Conservation (phyloP, 1,139 yeast species). For the Entelexis sorbosivorans region DNA sequence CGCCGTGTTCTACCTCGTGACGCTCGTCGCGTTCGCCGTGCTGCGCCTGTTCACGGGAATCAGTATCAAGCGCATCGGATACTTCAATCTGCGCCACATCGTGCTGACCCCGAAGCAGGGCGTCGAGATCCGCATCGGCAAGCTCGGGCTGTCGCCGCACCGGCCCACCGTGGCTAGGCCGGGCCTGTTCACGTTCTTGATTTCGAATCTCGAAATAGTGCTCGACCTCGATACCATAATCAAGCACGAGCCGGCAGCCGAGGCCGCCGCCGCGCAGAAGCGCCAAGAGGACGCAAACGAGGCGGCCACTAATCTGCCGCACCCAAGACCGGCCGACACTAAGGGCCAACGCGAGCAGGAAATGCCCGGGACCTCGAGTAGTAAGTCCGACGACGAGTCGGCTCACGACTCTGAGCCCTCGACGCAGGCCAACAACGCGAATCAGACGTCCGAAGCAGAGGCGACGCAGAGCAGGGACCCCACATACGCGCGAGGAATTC, state of each 20-base stretch:
- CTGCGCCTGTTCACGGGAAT: constrained; percentile 35
- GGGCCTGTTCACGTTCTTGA: constrained; percentile 30
- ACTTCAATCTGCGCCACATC: constrained; percentile 33
- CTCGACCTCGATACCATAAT: constrained; percentile 26
- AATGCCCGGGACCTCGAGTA: neutral
- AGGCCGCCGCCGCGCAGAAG: neutral
- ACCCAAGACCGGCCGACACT: neutral
- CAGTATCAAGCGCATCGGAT: constrained; percentile 36
- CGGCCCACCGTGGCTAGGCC: constrained; percentile 36
- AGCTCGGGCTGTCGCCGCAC: constrained; percentile 31
- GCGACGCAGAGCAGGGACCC: too few species aligned
- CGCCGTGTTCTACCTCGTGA: constrained; percentile 27
- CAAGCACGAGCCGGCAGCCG: constrained; percentile 7
- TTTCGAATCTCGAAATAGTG: constrained; percentile 28
- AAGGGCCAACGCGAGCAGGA: neutral
- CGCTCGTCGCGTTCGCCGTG: constrained; percentile 34
- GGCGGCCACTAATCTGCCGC: neutral
- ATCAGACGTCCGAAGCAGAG: too few species aligned
- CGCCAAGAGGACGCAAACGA: neutral
- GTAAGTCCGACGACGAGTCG: too few species aligned
- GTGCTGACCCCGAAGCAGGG: constrained; percentile 31
- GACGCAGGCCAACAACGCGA: too few species aligned
- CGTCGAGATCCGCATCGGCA: constrained; percentile 30
- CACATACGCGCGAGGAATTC: constrained; percentile 11
- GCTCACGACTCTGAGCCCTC: too few species aligned